Base-by-base conservation (phyloP, 768 basidiomycete species). In the Tylopilus rubrobrunneus region DNA sequence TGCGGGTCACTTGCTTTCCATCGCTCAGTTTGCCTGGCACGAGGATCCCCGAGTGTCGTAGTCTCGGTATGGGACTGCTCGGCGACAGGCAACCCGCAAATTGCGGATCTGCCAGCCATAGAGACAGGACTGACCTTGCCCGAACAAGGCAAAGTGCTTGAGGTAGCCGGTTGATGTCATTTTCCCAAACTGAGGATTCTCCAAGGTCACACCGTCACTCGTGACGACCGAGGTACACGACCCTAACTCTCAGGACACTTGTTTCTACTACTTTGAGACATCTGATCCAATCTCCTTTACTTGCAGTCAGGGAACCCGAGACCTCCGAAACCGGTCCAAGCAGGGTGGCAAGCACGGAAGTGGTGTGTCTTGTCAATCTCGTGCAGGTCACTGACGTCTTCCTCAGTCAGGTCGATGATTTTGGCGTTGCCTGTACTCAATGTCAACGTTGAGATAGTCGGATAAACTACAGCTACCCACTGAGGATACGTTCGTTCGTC, bases 261-360 rank as follows among this genome's bases (percentile, higher is more conserved):
- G 6, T 21, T 42, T 15, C 31, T 50, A 47, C 61, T 60, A 51
- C 25, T 43, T 45, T 17, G 28, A 31, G 21, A n/a, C 10, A 27
- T 28, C 36, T n/a, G 12, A 31, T 25, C 19, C 19, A 19, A 41
- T 56, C 54, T 37, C 19, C 39, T 40, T 21, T 60, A 72, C 60
- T 71, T 66, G 72, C 79, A 78, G 63, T 84, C 81, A 28, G 76
- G 74, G 77, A 87, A 84, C 10, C 84, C 83, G 41, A 87, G 77
- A 54, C 58, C 4, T 21, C 84, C 84, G 72, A 78, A 85, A 52
- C 82, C 81, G 44, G 83, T 80, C 84, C 82, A 86, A 51, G 68
- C 64, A 11, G 85, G 84, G 60, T 78, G 77, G 71, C 84, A 87
- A 48, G 77, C 83, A 52, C 85, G 79, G 79, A 84, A 84, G 65